Percentiles rank a stretch among this genome's conserved stretches.
These are phyloP conservation scores for Jackrogersella minutella DNA, from an alignment of 495 filamentous ascomycete species.

Conservation along the genomic window DNA sequence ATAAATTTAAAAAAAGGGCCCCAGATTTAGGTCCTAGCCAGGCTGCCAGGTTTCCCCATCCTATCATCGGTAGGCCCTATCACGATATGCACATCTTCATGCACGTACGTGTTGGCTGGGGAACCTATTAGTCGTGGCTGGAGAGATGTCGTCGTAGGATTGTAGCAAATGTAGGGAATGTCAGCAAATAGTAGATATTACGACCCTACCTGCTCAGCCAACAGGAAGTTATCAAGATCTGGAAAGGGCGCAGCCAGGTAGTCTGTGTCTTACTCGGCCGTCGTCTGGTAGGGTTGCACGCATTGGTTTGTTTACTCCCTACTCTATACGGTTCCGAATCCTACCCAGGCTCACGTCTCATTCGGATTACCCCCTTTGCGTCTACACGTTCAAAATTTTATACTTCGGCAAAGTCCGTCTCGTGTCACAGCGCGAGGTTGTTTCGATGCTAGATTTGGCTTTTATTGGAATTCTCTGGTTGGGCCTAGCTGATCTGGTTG, in stretches of 20 bases:
- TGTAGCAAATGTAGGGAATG: not conserved
- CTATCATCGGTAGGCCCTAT: constrained; percentile 27
- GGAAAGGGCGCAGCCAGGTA: constrained; percentile 11
- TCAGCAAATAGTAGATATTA: constrained; percentile 28
- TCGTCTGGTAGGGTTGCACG: constrained; percentile 36
- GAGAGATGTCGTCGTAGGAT: constrained; percentile 6
- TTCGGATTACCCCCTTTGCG: constrained; percentile 17
- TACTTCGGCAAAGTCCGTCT: constrained; percentile 30
- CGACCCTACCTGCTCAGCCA: constrained; percentile 27
- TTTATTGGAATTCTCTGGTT: constrained; percentile 31
- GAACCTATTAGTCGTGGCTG: constrained; percentile 13
- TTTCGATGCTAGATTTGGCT: constrained; percentile 24
- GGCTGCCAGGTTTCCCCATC: constrained; percentile 7
- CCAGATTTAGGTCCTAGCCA: too few species aligned
- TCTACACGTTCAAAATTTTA: constrained; percentile 10
- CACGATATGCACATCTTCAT: constrained; percentile 7
- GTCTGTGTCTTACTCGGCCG: constrained; percentile 17
- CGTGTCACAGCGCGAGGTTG: constrained; percentile 28
- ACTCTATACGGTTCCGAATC: constrained; percentile 21
- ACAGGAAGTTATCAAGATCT: constrained; percentile 36
- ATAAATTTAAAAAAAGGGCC: not conserved
- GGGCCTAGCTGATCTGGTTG: constrained; percentile 27
- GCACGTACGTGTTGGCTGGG: constrained; percentile 28
- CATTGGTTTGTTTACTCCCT: constrained; percentile 39
- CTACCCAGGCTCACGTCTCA: constrained; percentile 29